These are phyloP conservation scores for Thalassiosira mediterranea DNA, from an alignment of 352 stramenopile species.

Conservation along the genomic window DNA sequence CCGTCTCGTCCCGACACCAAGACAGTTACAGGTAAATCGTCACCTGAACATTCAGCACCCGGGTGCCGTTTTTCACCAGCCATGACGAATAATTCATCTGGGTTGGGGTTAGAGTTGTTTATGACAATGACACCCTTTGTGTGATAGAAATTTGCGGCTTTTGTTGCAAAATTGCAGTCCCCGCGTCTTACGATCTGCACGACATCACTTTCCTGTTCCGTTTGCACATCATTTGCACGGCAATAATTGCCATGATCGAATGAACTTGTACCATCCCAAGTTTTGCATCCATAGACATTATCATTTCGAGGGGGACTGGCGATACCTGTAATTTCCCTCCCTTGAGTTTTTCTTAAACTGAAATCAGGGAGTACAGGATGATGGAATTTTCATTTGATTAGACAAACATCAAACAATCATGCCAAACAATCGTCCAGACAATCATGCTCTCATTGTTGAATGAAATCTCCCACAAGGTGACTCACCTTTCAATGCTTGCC, in stretches of 20 bases:
- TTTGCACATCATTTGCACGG: background rate
- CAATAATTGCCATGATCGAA: slow-evolving; percentile 25
- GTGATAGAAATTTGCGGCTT: slow-evolving; percentile 58
- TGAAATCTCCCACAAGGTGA: too few relatives aligned
- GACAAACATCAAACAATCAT: too few relatives aligned
- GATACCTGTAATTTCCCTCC: too few relatives aligned
- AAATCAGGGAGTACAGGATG: too few relatives aligned
- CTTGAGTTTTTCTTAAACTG: too few relatives aligned
- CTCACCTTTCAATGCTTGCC: too few relatives aligned
- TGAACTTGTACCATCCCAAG: too few relatives aligned
- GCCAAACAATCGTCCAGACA: too few relatives aligned
- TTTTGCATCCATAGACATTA: slow-evolving; percentile 48
- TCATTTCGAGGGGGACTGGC: slow-evolving; percentile 29
- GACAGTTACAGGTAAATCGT: slow-evolving; percentile 63
- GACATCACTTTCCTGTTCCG: slow-evolving; percentile 24
- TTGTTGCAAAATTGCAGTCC: slow-evolving; percentile 71
- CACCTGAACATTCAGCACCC: slow-evolving; percentile 11
- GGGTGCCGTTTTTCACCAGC: slow-evolving; percentile 37
- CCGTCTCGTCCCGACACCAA: slow-evolving; percentile 70
- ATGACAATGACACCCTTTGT: slow-evolving; percentile 73
- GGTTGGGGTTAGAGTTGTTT: slow-evolving; percentile 61
- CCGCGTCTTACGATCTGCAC: slow-evolving; percentile 65
- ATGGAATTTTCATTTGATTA: too few relatives aligned
- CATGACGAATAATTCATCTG: slow-evolving; percentile 80
- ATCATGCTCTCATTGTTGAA: too few relatives aligned